Evolutionary conservation across 1,284 basidiomycete genomes (phyloP).

Genomic region (Apiotrichum siamense): DNA sequence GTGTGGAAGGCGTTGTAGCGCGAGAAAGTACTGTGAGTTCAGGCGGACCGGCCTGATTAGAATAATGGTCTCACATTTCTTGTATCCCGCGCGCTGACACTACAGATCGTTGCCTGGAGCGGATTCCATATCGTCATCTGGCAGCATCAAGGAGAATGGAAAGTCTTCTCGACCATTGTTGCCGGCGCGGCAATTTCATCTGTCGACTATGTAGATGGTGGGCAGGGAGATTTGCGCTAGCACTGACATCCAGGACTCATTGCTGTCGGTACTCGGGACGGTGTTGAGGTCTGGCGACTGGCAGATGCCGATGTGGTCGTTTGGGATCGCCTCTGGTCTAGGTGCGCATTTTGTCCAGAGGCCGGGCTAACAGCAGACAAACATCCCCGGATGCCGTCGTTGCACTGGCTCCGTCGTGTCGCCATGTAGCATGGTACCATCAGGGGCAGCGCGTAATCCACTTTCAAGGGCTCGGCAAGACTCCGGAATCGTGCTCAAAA

Average conservation of each 20-base stretch:
- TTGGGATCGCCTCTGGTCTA: slow-evolving; percentile 41
- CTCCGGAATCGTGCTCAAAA: slow-evolving; percentile 17
- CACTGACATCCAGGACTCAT: slow-evolving; percentile 22
- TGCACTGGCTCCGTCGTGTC: slow-evolving; percentile 14
- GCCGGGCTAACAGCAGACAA: background rate
- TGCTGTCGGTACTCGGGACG: slow-evolving; percentile 27
- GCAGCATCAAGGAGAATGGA: slow-evolving; percentile 27
- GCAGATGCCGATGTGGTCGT: slow-evolving; percentile 32
- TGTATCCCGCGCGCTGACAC: too few relatives aligned
- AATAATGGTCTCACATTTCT: too few relatives aligned
- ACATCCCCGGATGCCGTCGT: slow-evolving; percentile 3
- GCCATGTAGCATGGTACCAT: slow-evolving; percentile 32
- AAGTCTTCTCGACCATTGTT: slow-evolving; percentile 33
- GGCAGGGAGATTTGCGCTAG: background rate
- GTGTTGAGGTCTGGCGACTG: slow-evolving; percentile 37
- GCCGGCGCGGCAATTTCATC: slow-evolving; percentile 24
- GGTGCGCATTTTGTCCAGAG: background rate
- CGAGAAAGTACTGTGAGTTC: slow-evolving; percentile 22
- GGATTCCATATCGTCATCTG: slow-evolving; percentile 37
- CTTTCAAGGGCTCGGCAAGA: slow-evolving; percentile 22
- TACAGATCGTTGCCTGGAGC: slow-evolving; percentile 43
- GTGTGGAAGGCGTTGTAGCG: slow-evolving; percentile 30
- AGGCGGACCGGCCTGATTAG: background rate
- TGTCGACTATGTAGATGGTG: slow-evolving; percentile 31
- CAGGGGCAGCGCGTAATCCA: slow-evolving; percentile 20